Evolutionary conservation across 345 rosid genomes (phyloP).

Genomic region (Sisymbrium altissimum): DNA sequence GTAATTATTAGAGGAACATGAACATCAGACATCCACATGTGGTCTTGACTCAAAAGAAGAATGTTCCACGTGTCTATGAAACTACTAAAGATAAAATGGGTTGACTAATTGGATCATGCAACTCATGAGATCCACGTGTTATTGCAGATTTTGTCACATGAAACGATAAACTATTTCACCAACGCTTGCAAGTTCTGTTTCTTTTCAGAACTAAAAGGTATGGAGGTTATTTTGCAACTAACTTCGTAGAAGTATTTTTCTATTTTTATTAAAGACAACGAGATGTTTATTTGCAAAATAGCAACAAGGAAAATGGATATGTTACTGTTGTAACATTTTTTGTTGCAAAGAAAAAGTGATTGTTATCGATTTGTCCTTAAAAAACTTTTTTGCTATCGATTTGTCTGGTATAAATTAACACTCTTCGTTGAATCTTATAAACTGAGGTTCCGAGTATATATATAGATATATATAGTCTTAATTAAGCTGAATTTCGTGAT

Average conservation of each 20-base stretch:
- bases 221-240: neutral
- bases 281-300: no score
- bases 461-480: no score
- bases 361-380: no score
- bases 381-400: no score
- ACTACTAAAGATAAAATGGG: neutral
- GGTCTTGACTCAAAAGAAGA: conserved; percentile 7
- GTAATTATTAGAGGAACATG: conserved; percentile 5
- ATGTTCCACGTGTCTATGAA: conserved; percentile 21
- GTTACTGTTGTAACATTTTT: no score
- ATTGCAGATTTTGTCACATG: conserved; percentile 11
- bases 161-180: neutral
- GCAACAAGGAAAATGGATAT: no score
- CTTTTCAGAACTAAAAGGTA: neutral
- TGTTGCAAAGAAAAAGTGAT: no score
- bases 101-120: conserved; percentile 8
- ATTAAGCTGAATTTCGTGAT: no score
- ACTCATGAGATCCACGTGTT: conserved; percentile 21
- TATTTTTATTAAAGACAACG: no score
- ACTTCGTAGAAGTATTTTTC: neutral
- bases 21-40: neutral
- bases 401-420: no score
- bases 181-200: neutral
- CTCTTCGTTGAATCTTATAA: no score
- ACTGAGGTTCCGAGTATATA: no score